Evolutionary conservation across 1,284 basidiomycete species (phyloP).

Genomic region (Phlebopus sp.): DNA sequence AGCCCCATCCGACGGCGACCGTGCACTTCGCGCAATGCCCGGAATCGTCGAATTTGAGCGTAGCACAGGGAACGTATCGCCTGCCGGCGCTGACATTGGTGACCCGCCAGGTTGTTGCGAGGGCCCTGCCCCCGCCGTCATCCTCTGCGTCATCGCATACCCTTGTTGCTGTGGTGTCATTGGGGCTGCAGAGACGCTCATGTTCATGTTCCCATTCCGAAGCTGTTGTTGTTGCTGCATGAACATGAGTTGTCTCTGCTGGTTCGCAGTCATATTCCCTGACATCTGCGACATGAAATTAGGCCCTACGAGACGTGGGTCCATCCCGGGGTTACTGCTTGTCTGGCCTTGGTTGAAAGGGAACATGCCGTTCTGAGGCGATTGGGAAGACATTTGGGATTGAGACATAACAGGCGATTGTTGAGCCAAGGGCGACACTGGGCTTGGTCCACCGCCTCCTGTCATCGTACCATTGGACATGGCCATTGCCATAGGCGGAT

Average conservation of each 20-base stretch:
- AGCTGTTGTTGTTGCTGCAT: conserved; percentile 40
- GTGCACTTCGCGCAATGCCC: conserved; percentile 66
- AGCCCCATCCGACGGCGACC: conserved; percentile 64
- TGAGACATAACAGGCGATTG: conserved; percentile 31
- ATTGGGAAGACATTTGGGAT: conserved; percentile 26
- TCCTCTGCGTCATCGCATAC: conserved; percentile 39
- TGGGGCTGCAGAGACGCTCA: conserved; percentile 21
- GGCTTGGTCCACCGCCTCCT: conserved; percentile 20
- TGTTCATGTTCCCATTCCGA: conserved; percentile 28
- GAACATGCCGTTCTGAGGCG: conserved; percentile 34
- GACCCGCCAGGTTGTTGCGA: conserved; percentile 33
- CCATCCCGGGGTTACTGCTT: conserved; percentile 19
- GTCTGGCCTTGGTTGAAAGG: conserved; percentile 25
- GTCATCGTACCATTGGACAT: conserved; percentile 26
- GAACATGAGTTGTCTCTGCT: conserved; percentile 40
- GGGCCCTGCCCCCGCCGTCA: conserved; percentile 37
- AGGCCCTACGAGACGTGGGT: conserved; percentile 27
- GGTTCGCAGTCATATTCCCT: conserved; percentile 38
- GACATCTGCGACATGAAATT: conserved; percentile 28
- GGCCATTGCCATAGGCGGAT: conserved; percentile 14
- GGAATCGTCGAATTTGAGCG: conserved; percentile 60
- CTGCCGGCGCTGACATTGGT: conserved; percentile 28
- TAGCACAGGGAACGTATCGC: conserved; percentile 38
- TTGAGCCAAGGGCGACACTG: conserved; percentile 28
- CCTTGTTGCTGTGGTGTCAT: conserved; percentile 35